These are phyloP conservation scores for Pestalotiopsis sp. DNA, from an alignment of 2,329 filamentous ascomycete genomes.

Conservation along the genomic window DNA sequence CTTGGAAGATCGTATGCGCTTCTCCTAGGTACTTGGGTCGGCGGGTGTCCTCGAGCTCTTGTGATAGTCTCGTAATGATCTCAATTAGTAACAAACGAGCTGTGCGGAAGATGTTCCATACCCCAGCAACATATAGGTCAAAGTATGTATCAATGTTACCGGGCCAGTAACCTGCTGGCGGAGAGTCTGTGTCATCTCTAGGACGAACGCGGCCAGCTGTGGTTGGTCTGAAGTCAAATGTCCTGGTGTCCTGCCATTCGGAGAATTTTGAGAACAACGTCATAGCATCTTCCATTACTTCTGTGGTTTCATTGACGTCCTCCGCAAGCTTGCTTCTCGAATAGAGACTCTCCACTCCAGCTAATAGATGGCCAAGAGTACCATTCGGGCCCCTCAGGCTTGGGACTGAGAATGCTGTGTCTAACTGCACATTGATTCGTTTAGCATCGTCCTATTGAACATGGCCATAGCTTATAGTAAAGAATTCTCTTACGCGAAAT, in stretches of 20 bases:
- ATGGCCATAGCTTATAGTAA: background rate
- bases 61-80: background rate
- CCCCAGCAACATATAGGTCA: conserved; percentile 16
- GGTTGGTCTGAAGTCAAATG: conserved; percentile 16
- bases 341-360: background rate
- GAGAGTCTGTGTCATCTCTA: background rate
- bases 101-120: conserved; percentile 17
- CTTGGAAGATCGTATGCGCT: conserved; percentile 12
- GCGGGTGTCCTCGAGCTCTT: background rate
- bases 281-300: conserved; percentile 1
- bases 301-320: background rate
- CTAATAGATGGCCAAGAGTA: background rate
- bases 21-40: background rate
- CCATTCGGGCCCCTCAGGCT: background rate
- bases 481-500: background rate
- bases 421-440: background rate
- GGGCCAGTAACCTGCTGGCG: conserved; percentile 14
- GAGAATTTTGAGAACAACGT: background rate
- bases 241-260: conserved; percentile 17
- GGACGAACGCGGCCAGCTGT: background rate
- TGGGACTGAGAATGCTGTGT: background rate
- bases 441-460: background rate
- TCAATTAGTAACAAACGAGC: conserved; percentile 9
- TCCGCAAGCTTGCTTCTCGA: background rate
- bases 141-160: conserved; percentile 17